A percentile compares a stretch with the other conserved stretches of the same genome.
Conservation (phyloP, 306 rosid species). For the Hippophae rhamnoides region DNA sequence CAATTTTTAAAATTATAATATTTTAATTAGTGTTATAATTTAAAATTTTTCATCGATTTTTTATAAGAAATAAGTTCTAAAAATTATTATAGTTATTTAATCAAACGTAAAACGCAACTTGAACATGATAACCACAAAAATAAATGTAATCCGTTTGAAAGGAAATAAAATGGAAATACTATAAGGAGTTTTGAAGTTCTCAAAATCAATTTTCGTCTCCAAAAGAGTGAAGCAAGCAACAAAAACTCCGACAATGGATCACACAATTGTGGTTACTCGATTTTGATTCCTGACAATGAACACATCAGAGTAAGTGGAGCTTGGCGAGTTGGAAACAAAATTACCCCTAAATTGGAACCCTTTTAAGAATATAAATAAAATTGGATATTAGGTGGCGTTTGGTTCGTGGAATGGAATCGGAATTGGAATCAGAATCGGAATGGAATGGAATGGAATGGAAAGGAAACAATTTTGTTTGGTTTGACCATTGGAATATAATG, state of each 20-base stretch:
- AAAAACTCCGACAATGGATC: conserved; percentile 48
- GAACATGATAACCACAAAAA: neutral
- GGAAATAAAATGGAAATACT: conserved; percentile 20
- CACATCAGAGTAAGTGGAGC: conserved; percentile 30
- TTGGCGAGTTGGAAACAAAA: conserved; percentile 16
- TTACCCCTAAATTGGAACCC: no score
- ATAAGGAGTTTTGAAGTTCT: conserved; percentile 38
- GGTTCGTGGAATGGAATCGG: no score
- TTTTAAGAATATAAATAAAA: no score
- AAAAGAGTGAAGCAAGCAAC: conserved; percentile 66
- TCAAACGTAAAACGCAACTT: neutral
- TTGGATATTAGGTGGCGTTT: no score
- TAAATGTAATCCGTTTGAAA: neutral
- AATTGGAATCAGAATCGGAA: no score
- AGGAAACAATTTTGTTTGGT: no score
- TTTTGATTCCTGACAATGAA: conserved; percentile 18
- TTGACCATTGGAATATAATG: no score
- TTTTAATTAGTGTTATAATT: no score
- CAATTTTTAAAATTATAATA: no score
- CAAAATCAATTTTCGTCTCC: conserved; percentile 35
- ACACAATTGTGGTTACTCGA: conserved; percentile 39
- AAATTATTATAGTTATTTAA: neutral
- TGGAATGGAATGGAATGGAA: no score
- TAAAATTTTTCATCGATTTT: no score
- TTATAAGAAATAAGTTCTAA: neutral